Evolutionary conservation across 192 early-diverging fungal species (phyloP).

Genomic region (Backusella sp.): DNA sequence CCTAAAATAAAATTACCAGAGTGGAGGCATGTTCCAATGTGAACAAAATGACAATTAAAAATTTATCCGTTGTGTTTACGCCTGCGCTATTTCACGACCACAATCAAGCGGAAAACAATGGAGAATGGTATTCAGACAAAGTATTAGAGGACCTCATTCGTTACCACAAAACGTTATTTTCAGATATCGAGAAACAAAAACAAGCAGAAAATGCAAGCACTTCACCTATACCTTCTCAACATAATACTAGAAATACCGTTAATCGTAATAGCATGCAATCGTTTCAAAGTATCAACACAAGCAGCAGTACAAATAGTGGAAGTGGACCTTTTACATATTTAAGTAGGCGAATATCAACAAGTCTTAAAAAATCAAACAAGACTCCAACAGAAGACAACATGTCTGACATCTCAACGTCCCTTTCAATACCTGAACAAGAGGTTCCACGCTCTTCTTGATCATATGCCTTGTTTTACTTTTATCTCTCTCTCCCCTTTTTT

Average conservation of each 20-base stretch:
- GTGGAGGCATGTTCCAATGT: constrained; percentile 42
- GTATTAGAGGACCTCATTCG: constrained; percentile 31
- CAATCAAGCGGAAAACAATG: constrained; percentile 33
- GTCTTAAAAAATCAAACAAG: neutral
- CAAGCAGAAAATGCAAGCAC: neutral
- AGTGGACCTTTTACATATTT: neutral
- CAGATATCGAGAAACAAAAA: neutral
- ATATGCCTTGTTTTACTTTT: too few relatives aligned
- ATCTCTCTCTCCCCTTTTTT: neutral
- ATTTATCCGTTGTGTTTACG: constrained; percentile 62
- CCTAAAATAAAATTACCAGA: constrained; percentile 26
- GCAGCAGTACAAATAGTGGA: neutral
- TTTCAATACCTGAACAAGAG: constrained; percentile 1
- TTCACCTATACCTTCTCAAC: constrained; percentile 1
- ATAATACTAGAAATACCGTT: neutral
- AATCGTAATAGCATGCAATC: neutral
- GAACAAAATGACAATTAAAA: constrained; percentile 70
- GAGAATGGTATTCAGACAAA: constrained; percentile 29
- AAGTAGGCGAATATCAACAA: constrained; percentile 3
- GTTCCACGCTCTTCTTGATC: neutral
- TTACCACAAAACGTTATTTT: constrained; percentile 6
- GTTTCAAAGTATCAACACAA: neutral
- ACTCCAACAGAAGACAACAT: neutral
- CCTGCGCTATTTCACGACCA: constrained; percentile 65
- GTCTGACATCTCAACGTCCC: neutral